Base-by-base conservation (phyloP, 2,329 filamentous ascomycete genomes). In the Scopulariopsis brevicaulis region DNA sequence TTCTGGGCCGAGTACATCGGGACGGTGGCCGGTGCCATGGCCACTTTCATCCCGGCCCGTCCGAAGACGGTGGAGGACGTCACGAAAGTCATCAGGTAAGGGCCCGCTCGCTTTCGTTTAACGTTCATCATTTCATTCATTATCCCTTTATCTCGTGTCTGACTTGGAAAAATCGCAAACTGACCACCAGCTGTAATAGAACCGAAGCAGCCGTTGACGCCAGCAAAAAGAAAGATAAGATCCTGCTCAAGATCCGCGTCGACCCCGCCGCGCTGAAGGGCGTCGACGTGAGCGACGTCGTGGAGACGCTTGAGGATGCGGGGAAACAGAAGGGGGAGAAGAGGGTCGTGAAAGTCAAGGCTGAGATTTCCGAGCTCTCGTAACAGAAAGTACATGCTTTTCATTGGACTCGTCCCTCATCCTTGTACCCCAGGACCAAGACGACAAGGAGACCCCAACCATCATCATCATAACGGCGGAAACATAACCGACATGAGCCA, bases 1-100 rank as follows among this genome's bases (percentile, higher is more conserved):
- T 81, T 81, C 61, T 82, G 79, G 80, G 74, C 78, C 11, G 73
- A 75, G 56, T 82, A 81, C 59, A 68, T 79, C 15, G 80, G 80
- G 10, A 72, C 73, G 15, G 69, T 80, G 34, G 75, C 77, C 4
- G 68, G 57, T 14, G 65, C 75, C 4, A 63, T 82, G 56, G 72
- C 72, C 1, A 69, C 67, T 20, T 53, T 81, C 1, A 68, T 75
- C 35, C 74, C 77, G 0, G 67, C 70, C 0, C 68, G 68, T 58
- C 80, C 79, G 1, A 66, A 63, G 50, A 67, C 63, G 1, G 62
- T 65, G n/a, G 63, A 67, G 0, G 65, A 71, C 20, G 62, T 80
- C 3, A 61, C 62, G 15, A 66, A 67, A 5, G 64, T 63, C 18
- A 64, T 81, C 54, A 71, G 64, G 78, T 79, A 63, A 67, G 74